A percentile compares a stretch with the other conserved stretches of the same genome.
Evolutionary conservation across 2,329 filamentous ascomycete genomes (phyloP).

Genomic region (Plenodomus tracheiphilus): DNA sequence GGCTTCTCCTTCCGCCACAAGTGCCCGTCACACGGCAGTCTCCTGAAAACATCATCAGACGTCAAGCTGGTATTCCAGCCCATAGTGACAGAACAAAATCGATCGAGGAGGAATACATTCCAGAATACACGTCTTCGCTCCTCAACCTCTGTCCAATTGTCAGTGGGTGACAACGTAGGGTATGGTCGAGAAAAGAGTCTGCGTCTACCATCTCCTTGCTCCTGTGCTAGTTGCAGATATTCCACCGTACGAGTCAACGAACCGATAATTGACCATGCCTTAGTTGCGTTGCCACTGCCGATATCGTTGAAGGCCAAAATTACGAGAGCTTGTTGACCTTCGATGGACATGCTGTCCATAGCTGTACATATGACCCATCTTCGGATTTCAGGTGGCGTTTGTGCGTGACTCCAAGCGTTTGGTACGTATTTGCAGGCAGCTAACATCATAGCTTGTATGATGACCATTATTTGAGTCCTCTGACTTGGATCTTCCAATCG

Average conservation of each 20-base stretch:
- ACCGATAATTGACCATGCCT: constrained; percentile 19
- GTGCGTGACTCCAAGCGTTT: not conserved
- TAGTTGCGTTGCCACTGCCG: constrained; percentile 15
- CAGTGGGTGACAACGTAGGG: no score
- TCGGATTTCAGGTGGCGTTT: constrained; percentile 2
- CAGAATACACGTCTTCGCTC: constrained; percentile 23
- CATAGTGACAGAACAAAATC: constrained; percentile 21
- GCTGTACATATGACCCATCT: constrained; percentile 13
- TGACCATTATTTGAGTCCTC: constrained; percentile 4
- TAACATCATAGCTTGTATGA: constrained; percentile 17
- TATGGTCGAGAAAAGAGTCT: constrained; percentile 17
- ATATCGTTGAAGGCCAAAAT: constrained; percentile 21
- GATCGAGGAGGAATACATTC: constrained; percentile 23
- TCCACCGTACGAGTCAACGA: constrained; percentile 22
- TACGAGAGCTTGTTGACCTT: constrained; percentile 15
- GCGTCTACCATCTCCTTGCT: constrained; percentile 16
- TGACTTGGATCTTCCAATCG: not conserved
- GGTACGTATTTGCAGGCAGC: constrained; percentile 17
- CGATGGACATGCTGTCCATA: constrained; percentile 14
- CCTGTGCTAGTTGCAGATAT: constrained; percentile 19
- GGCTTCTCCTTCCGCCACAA: constrained; percentile 21
- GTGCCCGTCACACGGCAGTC: constrained; percentile 22
- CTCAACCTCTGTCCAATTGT: constrained; percentile 20
- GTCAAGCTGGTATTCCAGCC: constrained; percentile 25
- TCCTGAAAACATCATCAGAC: constrained; percentile 21